Evolutionary conservation across 306 rosid genomes (phyloP).

Genomic region (Trifolium pratense): DNA sequence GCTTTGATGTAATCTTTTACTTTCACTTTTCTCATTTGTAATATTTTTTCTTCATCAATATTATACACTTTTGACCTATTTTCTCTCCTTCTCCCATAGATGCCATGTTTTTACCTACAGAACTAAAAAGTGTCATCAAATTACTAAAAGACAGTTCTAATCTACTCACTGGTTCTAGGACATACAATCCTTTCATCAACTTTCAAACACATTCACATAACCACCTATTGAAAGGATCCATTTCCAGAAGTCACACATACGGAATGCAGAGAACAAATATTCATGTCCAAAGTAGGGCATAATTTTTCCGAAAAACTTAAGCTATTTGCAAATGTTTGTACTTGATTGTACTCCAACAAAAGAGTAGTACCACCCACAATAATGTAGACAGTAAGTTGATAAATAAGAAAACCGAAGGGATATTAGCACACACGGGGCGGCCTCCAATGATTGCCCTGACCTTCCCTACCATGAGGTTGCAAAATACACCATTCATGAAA

Average conservation of each 20-base stretch:
- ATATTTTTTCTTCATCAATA: too few species aligned
- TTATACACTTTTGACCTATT: too few species aligned
- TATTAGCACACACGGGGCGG: background rate
- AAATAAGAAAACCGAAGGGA: background rate
- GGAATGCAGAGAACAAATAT: background rate
- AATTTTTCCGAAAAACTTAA: background rate
- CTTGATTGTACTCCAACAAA: background rate
- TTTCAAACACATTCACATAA: background rate
- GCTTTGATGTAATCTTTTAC: too few species aligned
- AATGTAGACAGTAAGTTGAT: background rate
- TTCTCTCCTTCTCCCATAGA: too few species aligned
- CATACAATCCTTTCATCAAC: background rate
- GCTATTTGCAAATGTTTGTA: background rate
- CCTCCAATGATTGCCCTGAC: background rate
- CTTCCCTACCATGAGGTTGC: background rate
- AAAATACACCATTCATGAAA: conserved; percentile 5
- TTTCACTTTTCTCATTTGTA: too few species aligned
- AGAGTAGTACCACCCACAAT: background rate
- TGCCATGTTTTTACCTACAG: background rate
- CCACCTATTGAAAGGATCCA: background rate
- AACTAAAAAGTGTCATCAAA: background rate
- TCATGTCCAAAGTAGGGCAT: background rate
- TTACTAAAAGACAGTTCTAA: background rate
- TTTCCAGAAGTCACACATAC: background rate
- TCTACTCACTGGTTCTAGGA: background rate